Evolutionary conservation across 441 rosid genomes (phyloP).

Genomic region (Monsonia emarginata): DNA sequence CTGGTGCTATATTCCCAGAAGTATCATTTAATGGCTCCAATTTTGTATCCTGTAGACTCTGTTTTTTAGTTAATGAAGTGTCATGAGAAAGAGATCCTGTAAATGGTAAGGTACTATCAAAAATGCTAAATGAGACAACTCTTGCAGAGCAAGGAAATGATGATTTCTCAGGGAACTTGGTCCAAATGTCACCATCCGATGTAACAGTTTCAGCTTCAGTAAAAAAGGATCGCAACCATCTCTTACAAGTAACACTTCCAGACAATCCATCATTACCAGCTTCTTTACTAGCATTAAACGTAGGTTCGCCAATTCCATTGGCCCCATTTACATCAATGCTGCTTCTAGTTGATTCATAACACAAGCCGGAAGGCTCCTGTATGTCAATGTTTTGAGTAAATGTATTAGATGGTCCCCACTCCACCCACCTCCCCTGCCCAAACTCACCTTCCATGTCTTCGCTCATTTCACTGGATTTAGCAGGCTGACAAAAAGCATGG

Average conservation of each 20-base stretch:
- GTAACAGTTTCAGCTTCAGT: conserved; percentile 48
- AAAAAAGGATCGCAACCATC: conserved; percentile 67
- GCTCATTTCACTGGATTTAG: conserved; percentile 23
- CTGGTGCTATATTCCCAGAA: conserved; percentile 19
- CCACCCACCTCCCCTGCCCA: conserved; percentile 70
- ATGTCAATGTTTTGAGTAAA: conserved; percentile 19
- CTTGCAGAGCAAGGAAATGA: conserved; percentile 66
- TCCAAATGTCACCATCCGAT: conserved; percentile 51
- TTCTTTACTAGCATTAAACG: conserved; percentile 14
- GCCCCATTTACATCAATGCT: conserved; percentile 16
- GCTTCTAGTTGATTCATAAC: conserved; percentile 27
- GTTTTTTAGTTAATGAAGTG: too few relatives aligned
- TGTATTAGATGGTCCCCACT: conserved; percentile 64
- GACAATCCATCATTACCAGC: conserved; percentile 25
- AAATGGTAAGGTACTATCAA: conserved; percentile 35
- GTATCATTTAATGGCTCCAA: conserved; percentile 25
- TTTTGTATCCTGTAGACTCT: too few relatives aligned
- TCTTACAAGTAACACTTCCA: conserved; percentile 40
- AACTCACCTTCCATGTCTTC: conserved; percentile 31
- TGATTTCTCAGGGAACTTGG: conserved; percentile 62
- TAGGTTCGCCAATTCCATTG: conserved; percentile 24
- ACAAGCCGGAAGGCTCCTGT: conserved; percentile 21
- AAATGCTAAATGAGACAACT: conserved; percentile 73
- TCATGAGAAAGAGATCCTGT: too few relatives aligned
- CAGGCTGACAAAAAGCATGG: conserved; percentile 65